Evolutionary conservation across 306 rosid genomes (phyloP).

Genomic region (Gastrolobium villosum): DNA sequence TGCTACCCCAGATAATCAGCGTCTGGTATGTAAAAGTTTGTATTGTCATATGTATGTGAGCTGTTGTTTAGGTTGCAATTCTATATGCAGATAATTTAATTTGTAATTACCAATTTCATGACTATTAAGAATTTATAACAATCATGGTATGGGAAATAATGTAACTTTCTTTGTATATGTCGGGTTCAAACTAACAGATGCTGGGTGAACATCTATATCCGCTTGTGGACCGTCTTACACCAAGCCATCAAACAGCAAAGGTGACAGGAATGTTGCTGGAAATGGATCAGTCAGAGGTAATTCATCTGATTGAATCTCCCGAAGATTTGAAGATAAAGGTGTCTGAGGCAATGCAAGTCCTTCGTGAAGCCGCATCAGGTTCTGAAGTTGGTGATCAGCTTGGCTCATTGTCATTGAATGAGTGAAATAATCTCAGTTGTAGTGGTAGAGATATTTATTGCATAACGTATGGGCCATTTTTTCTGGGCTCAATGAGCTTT

Average conservation of each 20-base stretch:
- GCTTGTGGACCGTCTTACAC: constrained; percentile 64
- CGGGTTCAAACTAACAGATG: constrained; percentile 55
- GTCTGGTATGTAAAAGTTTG: constrained; percentile 53
- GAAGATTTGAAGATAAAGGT: constrained; percentile 57
- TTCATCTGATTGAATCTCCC: constrained; percentile 88
- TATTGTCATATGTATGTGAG: neutral
- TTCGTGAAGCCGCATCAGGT: constrained; percentile 65
- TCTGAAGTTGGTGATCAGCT: constrained; percentile 72
- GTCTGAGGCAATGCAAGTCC: constrained; percentile 89
- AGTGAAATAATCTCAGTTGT: constrained; percentile 50
- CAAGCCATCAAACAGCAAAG: constrained; percentile 54
- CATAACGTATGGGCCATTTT: constrained; percentile 35
- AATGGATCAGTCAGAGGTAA: constrained; percentile 96
- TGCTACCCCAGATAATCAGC: constrained; percentile 71
- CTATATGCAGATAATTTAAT: constrained; percentile 1
- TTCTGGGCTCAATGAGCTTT: constrained; percentile 42
- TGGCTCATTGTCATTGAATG: constrained; percentile 59
- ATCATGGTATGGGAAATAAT: constrained; percentile 7
- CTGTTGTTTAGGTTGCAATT: neutral
- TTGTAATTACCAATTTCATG: neutral
- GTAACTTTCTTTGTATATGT: constrained; percentile 15
- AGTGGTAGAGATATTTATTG: constrained; percentile 7
- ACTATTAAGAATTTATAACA: neutral
- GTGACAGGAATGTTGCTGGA: constrained; percentile 82
- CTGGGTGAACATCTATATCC: constrained; percentile 80